A percentile compares a stretch with the other conserved stretches of the same genome.
phyloP scores from a whole-genome alignment of 2,329 filamentous ascomycete species.

The Aspergillus tamarii region DNA sequence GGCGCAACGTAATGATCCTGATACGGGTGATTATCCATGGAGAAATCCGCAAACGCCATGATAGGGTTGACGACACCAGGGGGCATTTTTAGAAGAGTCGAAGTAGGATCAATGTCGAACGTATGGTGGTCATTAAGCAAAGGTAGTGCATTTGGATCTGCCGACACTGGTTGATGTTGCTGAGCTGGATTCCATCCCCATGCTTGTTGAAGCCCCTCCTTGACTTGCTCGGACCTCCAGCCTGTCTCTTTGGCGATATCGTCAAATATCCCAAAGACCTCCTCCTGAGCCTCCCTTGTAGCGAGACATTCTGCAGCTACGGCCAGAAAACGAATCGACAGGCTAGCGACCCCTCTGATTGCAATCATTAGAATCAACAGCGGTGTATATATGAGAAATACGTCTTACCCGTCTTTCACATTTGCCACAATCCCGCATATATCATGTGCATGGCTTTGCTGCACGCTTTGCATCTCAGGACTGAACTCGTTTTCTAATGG shows the following conservation, averaged over 20 bases:
- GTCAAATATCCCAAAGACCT: conserved; percentile 76
- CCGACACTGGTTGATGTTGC: conserved; percentile 33
- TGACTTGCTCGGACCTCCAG: conserved; percentile 75
- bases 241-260: conserved; percentile 76
- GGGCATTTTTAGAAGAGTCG: conserved; percentile 37
- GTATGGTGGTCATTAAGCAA: conserved; percentile 16
- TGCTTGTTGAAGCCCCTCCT: conserved; percentile 70
- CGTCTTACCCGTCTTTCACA: conserved; percentile 69
- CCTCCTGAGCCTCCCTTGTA: conserved; percentile 72
- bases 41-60: conserved; percentile 73
- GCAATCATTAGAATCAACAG: neutral
- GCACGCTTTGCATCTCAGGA: conserved; percentile 70
- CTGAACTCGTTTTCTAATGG: conserved; percentile 64
- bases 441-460: conserved; percentile 75
- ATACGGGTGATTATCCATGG: conserved; percentile 77
- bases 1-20: conserved; percentile 79
- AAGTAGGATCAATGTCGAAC: conserved; percentile 24
- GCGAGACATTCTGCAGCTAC: conserved; percentile 76
- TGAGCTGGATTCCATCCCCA: conserved; percentile 70
- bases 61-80: conserved; percentile 69
- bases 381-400: neutral
- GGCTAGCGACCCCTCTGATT: conserved; percentile 68
- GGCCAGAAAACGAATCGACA: conserved; percentile 77
- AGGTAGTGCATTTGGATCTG: conserved; percentile 16
- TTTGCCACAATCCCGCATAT: conserved; percentile 90